Base-by-base conservation (phyloP, 805 yeast species). In the Hanseniaspora lachancei region DNA sequence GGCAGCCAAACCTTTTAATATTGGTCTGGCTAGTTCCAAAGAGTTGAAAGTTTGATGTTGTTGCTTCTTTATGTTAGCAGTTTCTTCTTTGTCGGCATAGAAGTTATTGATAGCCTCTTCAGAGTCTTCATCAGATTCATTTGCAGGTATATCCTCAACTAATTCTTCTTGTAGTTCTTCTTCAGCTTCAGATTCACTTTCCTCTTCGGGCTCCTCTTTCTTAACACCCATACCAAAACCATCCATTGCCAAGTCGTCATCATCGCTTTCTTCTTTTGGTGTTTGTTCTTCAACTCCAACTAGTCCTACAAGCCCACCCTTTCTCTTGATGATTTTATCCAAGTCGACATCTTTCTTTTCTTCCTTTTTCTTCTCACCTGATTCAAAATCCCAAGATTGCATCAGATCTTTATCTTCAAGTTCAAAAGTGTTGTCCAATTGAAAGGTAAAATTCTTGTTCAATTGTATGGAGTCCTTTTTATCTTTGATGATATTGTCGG, bases 331-430 rank as follows among this genome's bases (percentile, higher is more conserved):
- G 54, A 91, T 91, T 15, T 81, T 81, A 63, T 91, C 96, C 59
- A 91, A 74, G 72, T 91, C 96, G 9, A 88, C 95, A 58, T 82
- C 86, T 59, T 77, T 78, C 4, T 48, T 56, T 21, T 60, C 62
- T 40, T 55, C 62, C 10, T 58, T 61, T 16, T 59, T 53, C 5
- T 58, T 58, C 24, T 61, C 61, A 49, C 66, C 70, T 55, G 78
- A 79, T 42, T 75, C 78, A 64, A 89, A 87, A 62, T 88, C 88
- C 96, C 97, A 89, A 5, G 95, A 96, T 57, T 78, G 80, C 54
- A 82, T 80, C 3, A 71, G 71, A 3, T 74, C 59, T 20, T 47
- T 47, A 12, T 71, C 63, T 5, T 63, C 58, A 44, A 65, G 70
- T 18, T 70, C 67, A 35, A 74, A 82, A 29, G 74, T 78, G 9